These are phyloP conservation scores for Antrodiella citrinella DNA, from an alignment of 768 basidiomycete species.

Conservation along the genomic window DNA sequence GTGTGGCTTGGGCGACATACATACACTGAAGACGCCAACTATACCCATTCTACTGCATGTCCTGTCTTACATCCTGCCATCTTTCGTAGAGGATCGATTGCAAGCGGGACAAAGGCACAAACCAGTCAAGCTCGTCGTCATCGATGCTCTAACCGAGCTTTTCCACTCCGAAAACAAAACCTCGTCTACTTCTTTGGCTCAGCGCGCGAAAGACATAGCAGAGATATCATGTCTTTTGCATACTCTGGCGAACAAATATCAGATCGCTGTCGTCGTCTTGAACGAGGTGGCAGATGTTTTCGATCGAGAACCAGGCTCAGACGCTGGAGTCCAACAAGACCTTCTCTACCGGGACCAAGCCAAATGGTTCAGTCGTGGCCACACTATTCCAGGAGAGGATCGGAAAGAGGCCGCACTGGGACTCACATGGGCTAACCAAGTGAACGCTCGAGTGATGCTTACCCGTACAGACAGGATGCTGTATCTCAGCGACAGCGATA, in stretches of 20 bases:
- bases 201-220: constrained; percentile 65
- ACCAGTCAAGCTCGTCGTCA: constrained; percentile 71
- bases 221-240: constrained; percentile 68
- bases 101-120: constrained; percentile 23
- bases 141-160: constrained; percentile 85
- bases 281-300: constrained; percentile 90
- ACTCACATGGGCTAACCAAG: constrained; percentile 88
- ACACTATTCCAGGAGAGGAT: constrained; percentile 47
- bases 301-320: constrained; percentile 22
- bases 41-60: constrained; percentile 47
- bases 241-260: constrained; percentile 50
- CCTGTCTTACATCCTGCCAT: constrained; percentile 46
- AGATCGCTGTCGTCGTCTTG: constrained; percentile 71
- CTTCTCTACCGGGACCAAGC: constrained; percentile 67
- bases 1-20: constrained; percentile 48
- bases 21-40: constrained; percentile 51
- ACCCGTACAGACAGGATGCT: constrained; percentile 65
- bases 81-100: constrained; percentile 33
- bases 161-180: constrained; percentile 61
- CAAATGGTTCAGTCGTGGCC: constrained; percentile 65
- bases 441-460: constrained; percentile 81
- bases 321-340: constrained; percentile 22
- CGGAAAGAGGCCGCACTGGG: constrained; percentile 79
- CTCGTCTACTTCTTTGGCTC: constrained; percentile 52
- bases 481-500: constrained; percentile 33